phyloP scores from a whole-genome alignment of 2,329 filamentous ascomycete genomes.

The Aspergillus pseudotamarii region DNA sequence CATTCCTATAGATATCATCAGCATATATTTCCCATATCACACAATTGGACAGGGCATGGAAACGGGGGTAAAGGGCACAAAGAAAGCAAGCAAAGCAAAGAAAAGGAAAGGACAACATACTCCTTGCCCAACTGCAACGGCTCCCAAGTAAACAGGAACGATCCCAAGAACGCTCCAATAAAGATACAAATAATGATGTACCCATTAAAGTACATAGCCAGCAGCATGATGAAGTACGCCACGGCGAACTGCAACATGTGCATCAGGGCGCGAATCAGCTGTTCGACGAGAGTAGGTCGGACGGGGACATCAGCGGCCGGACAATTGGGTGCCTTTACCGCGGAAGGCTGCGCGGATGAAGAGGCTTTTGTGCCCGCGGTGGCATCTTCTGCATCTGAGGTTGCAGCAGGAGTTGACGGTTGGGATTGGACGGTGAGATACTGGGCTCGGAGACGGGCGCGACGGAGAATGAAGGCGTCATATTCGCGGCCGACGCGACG shows the following conservation, averaged over 20 bases:
- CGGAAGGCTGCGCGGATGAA: background rate
- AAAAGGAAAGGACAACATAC: constrained; percentile 17
- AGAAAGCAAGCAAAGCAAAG: too few species aligned
- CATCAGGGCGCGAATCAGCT: constrained; percentile 66
- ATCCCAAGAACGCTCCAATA: constrained; percentile 72
- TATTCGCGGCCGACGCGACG: constrained; percentile 73
- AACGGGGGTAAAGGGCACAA: too few species aligned
- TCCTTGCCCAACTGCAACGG: constrained; percentile 19
- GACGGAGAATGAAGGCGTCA: constrained; percentile 65
- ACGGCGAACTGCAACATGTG: constrained; percentile 73
- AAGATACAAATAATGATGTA: constrained; percentile 83
- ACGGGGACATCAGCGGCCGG: constrained; percentile 31
- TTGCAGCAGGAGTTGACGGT: background rate
- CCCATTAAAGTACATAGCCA: constrained; percentile 68
- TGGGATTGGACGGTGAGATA: constrained; percentile 16
- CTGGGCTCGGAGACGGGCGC: constrained; percentile 42
- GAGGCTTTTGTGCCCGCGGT: background rate
- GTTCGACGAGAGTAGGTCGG: constrained; percentile 65
- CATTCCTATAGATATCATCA: constrained; percentile 20
- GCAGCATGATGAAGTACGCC: constrained; percentile 76
- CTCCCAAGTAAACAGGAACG: constrained; percentile 75
- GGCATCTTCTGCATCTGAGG: constrained; percentile 2
- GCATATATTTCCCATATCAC: background rate
- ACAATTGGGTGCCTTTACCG: background rate
- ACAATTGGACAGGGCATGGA: background rate